A percentile compares a stretch with the other conserved stretches of the same genome.
phyloP scores from a whole-genome alignment of 495 filamentous ascomycete species.

The Hypoxylon rickii region DNA sequence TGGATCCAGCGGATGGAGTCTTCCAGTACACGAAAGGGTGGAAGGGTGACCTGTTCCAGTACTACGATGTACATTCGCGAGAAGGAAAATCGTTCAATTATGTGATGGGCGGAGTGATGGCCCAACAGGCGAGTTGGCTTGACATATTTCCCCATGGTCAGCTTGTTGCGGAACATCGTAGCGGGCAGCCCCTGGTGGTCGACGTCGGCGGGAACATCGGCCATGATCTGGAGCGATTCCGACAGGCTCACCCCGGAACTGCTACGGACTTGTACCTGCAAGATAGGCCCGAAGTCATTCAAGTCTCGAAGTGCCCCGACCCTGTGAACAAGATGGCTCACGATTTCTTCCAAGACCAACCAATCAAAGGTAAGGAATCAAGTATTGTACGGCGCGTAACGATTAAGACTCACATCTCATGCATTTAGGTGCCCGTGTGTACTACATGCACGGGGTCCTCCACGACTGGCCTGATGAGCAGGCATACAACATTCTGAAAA shows the following conservation, averaged over 20 bases:
- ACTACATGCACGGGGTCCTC: constrained; percentile 42
- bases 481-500: constrained; percentile 3
- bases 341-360: neutral
- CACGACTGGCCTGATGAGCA: constrained; percentile 47
- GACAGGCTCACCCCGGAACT: neutral
- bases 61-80: neutral
- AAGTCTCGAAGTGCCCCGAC: neutral
- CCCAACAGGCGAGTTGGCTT: neutral
- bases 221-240: neutral
- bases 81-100: neutral
- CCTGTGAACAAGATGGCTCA: neutral
- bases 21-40: neutral
- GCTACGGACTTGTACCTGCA: neutral
- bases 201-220: neutral
- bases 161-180: neutral
- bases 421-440: constrained; percentile 39
- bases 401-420: no score
- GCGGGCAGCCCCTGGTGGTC: neutral
- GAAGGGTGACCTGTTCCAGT: neutral
- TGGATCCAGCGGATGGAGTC: neutral
- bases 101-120: neutral
- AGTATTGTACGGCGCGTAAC: no score
- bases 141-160: neutral
- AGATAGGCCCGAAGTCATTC: neutral
- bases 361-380: neutral